Evolutionary conservation across 495 filamentous ascomycete genomes (phyloP).

Genomic region (Lasiosphaeria miniovina): DNA sequence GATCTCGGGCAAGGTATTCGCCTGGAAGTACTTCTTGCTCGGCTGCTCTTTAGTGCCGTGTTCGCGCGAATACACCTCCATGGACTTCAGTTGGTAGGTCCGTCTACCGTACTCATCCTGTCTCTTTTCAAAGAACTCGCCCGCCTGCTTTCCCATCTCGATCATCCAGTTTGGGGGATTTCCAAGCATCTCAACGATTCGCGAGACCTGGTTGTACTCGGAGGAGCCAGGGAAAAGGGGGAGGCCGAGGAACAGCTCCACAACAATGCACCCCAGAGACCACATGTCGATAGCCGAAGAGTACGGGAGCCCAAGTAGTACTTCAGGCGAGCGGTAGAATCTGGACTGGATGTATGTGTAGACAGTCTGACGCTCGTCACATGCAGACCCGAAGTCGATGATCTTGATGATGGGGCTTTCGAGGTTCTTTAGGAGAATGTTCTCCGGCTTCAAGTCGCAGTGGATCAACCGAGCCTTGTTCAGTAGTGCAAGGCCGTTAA

Average conservation of each 20-base stretch:
- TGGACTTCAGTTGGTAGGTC: conserved; percentile 87
- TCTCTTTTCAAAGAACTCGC: conserved; percentile 95
- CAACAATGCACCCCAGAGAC: conserved; percentile 98
- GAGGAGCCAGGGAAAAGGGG: conserved; percentile 97
- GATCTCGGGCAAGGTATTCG: conserved; percentile 90
- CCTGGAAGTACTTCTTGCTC: conserved; percentile 99
- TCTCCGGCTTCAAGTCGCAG: conserved; percentile 98
- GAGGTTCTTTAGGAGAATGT: conserved; percentile 96
- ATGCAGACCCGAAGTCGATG: conserved; percentile 98
- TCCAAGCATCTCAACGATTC: conserved; percentile 98
- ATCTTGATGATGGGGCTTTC: conserved; percentile 99
- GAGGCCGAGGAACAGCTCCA: conserved; percentile 93
- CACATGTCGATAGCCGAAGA: conserved; percentile 99
- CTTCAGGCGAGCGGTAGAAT: conserved; percentile 97
- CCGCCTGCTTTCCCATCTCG: conserved; percentile 96
- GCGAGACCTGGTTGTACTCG: conserved; percentile 96
- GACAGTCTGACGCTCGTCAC: conserved; percentile 96
- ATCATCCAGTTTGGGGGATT: conserved; percentile 98
- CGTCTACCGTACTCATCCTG: conserved; percentile 86
- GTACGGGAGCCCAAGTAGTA: conserved; percentile 89
- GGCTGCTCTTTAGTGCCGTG: conserved; percentile 96
- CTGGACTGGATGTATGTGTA: conserved; percentile 99
- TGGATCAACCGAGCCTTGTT: conserved; percentile 98
- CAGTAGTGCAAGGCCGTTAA: conserved; percentile 86
- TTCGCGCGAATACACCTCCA: conserved; percentile 96